Evolutionary conservation across 352 stramenopile genomes (phyloP).

Genomic region (Phytophthora macrochlamydospora): DNA sequence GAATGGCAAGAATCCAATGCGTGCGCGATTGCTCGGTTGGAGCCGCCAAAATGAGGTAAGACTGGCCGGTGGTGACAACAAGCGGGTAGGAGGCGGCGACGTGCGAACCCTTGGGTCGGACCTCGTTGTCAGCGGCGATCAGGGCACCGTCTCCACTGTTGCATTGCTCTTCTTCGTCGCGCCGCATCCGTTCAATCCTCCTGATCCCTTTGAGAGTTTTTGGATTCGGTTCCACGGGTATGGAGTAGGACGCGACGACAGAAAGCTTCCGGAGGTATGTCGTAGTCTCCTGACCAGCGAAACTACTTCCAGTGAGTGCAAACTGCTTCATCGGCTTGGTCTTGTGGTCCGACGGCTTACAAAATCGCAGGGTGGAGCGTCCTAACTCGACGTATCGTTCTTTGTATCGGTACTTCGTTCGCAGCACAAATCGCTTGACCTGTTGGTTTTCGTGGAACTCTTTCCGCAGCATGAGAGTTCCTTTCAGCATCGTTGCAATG

Average conservation of each 20-base stretch:
- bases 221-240: conserved; percentile 37
- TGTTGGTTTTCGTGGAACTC: conserved; percentile 52
- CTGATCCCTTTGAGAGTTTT: conserved; percentile 37
- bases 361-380: conserved; percentile 58
- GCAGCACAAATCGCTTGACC: conserved; percentile 54
- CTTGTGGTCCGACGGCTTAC: conserved; percentile 43
- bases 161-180: conserved; percentile 31
- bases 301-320: conserved; percentile 53
- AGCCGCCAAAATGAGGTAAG: conserved; percentile 55
- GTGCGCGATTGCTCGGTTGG: conserved; percentile 50
- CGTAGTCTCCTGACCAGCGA: conserved; percentile 61
- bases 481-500: conserved; percentile 55
- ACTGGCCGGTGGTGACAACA: conserved; percentile 58
- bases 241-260: conserved; percentile 46
- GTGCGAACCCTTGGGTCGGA: conserved; percentile 17
- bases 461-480: conserved; percentile 57
- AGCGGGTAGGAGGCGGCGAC: conserved; percentile 53
- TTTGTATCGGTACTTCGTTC: conserved; percentile 79
- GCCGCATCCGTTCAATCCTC: conserved; percentile 33
- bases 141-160: conserved; percentile 14
- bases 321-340: conserved; percentile 78
- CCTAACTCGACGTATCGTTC: conserved; percentile 59
- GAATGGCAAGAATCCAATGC: conserved; percentile 69
- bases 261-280: conserved; percentile 51
- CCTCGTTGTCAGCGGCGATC: conserved; percentile 8